Evolutionary conservation across 2,329 filamentous ascomycete species (phyloP), one percentile per base, ranked within the genome.

Genomic region (Sporothrix brasiliensis): DNA sequence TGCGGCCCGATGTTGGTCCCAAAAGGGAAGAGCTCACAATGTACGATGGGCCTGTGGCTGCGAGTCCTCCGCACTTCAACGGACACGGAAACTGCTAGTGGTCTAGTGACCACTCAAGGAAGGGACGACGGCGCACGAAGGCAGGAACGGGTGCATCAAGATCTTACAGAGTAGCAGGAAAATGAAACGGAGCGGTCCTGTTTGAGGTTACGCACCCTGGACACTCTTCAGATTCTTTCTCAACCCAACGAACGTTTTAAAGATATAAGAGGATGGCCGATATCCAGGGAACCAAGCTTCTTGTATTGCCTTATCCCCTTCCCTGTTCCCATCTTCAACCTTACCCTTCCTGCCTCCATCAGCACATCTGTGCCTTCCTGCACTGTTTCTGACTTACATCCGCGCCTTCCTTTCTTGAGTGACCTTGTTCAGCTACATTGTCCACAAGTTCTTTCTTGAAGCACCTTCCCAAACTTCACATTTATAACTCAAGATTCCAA

Each of bases 161-260:
- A 61, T 61, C 16, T 19, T 34, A n/a, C 9, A 50, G 24, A 50
- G 44, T 13, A 30, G n/a, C 14, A 34, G 34, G 27, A 34, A 52
- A 52, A 19, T 11, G 19, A 50, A 61, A 44, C 11, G 41, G 3
- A 34, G 49, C 19, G 5, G 44, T 4, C 61, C 2, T 6, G 19
- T 60, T 60, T 39, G 63, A 66, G 39, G 39, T 39, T 47, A 39
- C 47, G 63, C 63, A 52, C 61, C 61, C 60, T 44, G 24, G 39
- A 41, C 44, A 34, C 44, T 13, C 44, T 24, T 44, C 41, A 50
- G 27, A 24, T 65, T 49, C 47, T 21, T 52, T 5, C 47, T 52
- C 63, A 21, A 19, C 27, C 63, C 63, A 39, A 41, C 13, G 19
- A 66, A 27, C 47, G 27, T 34, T 34, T 34, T 34, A 9, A 34